Evolutionary conservation across 2,329 filamentous ascomycete species (phyloP).

Genomic region (Fusarium camptoceras): DNA sequence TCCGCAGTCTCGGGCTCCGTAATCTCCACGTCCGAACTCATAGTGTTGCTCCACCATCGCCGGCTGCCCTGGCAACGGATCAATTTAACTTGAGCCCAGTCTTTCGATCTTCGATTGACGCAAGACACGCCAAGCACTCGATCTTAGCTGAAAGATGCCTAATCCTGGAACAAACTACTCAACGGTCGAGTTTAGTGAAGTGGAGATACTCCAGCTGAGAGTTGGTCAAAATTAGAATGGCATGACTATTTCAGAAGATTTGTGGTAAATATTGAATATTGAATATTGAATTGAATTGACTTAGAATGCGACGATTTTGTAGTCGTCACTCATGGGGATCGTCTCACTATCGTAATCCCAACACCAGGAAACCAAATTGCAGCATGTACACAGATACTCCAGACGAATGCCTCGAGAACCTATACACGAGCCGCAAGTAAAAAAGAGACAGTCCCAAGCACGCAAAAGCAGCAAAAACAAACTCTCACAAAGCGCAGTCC

Average conservation of each 20-base stretch:
- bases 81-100: not conserved
- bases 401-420: constrained; percentile 5
- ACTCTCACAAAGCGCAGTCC: constrained; percentile 32
- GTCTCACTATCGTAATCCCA: constrained; percentile 51
- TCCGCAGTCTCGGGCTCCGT: constrained; percentile 1
- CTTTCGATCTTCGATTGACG: constrained; percentile 27
- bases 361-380: constrained; percentile 38
- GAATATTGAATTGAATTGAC: constrained; percentile 40
- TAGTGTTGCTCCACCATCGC: constrained; percentile 5
- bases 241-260: constrained; percentile 3
- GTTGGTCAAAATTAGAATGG: not conserved
- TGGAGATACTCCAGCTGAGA: constrained; percentile 3
- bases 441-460: constrained; percentile 26
- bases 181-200: not conserved
- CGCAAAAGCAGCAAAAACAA: constrained; percentile 12
- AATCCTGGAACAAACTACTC: not conserved
- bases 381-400: constrained; percentile 9
- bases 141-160: not conserved
- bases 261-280: constrained; percentile 30
- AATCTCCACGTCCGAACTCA: not conserved
- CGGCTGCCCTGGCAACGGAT: constrained; percentile 28
- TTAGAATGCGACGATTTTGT: constrained; percentile 46
- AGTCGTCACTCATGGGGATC: constrained; percentile 51
- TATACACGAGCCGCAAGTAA: constrained; percentile 10
- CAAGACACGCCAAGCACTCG: constrained; percentile 22